phyloP scores from a whole-genome alignment of 2,329 filamentous ascomycete species.

The Colletotrichum scovillei region DNA sequence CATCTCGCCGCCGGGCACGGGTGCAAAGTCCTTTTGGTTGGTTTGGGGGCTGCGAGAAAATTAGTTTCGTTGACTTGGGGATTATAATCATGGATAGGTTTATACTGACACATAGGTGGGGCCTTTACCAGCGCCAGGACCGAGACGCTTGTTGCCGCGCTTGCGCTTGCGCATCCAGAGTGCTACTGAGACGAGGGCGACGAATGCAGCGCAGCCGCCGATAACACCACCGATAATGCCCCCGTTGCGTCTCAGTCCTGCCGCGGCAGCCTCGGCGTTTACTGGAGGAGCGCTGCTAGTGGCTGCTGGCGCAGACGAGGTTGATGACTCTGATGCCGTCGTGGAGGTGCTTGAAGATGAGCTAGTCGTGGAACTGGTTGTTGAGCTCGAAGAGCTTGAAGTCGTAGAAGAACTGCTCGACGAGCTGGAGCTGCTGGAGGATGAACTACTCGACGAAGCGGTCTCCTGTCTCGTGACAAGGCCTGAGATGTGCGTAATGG shows the following conservation, averaged over 20 bases:
- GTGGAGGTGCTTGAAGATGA: constrained; percentile 35
- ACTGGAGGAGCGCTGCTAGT: constrained; percentile 35
- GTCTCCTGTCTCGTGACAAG: constrained; percentile 49
- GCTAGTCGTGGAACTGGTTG: background rate
- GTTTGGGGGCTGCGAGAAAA: constrained; percentile 43
- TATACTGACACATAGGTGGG: constrained; percentile 56
- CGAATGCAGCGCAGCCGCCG: constrained; percentile 60
- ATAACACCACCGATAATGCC: constrained; percentile 67
- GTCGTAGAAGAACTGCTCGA: constrained; percentile 36
- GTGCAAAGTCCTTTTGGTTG: constrained; percentile 44
- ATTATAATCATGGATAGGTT: background rate
- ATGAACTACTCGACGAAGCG: background rate
- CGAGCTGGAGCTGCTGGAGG: background rate
- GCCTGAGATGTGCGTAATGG: constrained; percentile 53
- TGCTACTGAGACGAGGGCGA: constrained; percentile 53
- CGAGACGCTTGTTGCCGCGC: constrained; percentile 53
- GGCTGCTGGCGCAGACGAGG: constrained; percentile 32
- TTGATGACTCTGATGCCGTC: constrained; percentile 31
- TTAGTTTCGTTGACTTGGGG: constrained; percentile 33
- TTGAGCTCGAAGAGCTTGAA: constrained; percentile 25
- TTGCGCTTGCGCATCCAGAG: constrained; percentile 58
- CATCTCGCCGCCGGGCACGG: constrained; percentile 29
- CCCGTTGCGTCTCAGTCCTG: constrained; percentile 47
- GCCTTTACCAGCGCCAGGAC: constrained; percentile 51
- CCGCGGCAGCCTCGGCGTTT: constrained; percentile 39